Evolutionary conservation across 2,329 filamentous ascomycete genomes (phyloP).

Genomic region (Colletotrichum cuscutae): DNA sequence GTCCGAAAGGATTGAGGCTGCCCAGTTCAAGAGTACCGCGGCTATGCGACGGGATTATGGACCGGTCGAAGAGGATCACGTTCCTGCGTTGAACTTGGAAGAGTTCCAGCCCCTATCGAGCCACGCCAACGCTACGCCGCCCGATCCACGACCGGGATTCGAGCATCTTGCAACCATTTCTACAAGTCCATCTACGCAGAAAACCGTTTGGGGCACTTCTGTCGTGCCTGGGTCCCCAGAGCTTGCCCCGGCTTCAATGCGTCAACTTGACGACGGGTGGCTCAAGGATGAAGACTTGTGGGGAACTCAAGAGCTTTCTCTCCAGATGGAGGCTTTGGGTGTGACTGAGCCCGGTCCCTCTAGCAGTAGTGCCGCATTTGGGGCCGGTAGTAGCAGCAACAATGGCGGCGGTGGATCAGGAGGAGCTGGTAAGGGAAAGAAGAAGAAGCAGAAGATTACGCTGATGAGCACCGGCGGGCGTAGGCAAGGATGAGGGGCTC

Average conservation of each 20-base stretch:
- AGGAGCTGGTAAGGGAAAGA: constrained; percentile 65
- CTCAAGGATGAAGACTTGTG: constrained; percentile 83
- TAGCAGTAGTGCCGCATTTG: constrained; percentile 29
- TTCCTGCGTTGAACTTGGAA: constrained; percentile 59
- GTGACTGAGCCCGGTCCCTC: constrained; percentile 42
- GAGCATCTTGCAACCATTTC: constrained; percentile 79
- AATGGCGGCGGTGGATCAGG: constrained; percentile 31
- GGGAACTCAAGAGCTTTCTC: constrained; percentile 65
- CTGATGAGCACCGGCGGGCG: constrained; percentile 75
- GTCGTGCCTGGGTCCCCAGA: constrained; percentile 71
- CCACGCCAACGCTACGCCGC: constrained; percentile 62
- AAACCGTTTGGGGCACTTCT: constrained; percentile 94
- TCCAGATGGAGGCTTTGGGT: constrained; percentile 67
- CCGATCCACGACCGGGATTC: constrained; percentile 70
- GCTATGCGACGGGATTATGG: constrained; percentile 54
- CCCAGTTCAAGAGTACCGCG: constrained; percentile 67
- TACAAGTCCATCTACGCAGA: constrained; percentile 79
- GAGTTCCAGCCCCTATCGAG: constrained; percentile 74
- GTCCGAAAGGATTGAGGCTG: constrained; percentile 82
- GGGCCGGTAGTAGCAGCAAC: constrained; percentile 1
- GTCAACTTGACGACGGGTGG: constrained; percentile 80
- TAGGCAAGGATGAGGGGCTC: constrained; percentile 49
- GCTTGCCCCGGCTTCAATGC: constrained; percentile 42
- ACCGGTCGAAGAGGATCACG: constrained; percentile 50
- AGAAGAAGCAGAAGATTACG: constrained; percentile 79